phyloP scores from a whole-genome alignment of 108 stramenopile species.

The Mediolabrus comicus region DNA sequence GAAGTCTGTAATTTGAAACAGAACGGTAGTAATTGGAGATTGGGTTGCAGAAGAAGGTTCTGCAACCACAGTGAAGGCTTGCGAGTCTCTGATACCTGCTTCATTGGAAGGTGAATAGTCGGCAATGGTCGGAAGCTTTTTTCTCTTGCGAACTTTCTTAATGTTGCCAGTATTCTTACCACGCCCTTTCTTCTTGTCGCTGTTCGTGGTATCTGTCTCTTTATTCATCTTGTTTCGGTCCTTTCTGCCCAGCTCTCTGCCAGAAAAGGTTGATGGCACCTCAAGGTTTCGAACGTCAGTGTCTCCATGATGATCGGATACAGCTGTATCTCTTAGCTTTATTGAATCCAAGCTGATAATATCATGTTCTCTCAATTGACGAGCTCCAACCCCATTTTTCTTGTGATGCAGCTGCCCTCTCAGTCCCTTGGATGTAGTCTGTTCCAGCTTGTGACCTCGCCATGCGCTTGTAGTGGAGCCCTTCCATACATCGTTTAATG shows the following conservation, averaged over 20 bases:
- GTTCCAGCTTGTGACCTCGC: background rate
- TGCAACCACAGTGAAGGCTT: conserved; percentile 7
- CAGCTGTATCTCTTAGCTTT: background rate
- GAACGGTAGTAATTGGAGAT: conserved; percentile 1
- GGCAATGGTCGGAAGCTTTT: conserved; percentile 2
- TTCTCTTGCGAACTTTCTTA: conserved; percentile 1
- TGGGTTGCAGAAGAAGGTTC: conserved; percentile 6
- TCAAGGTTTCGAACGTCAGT: background rate
- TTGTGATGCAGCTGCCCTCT: background rate
- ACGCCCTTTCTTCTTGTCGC: background rate
- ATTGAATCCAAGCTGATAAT: conserved; percentile 2
- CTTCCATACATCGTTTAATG: background rate
- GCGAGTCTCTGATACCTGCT: background rate
- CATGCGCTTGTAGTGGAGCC: background rate
- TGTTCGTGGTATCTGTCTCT: conserved; percentile 7
- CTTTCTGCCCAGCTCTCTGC: background rate
- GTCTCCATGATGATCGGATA: background rate
- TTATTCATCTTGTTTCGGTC: conserved; percentile 1
- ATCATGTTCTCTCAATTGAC: background rate
- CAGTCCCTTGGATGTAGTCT: background rate
- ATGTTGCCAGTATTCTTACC: background rate
- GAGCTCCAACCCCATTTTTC: background rate
- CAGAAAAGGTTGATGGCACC: background rate
- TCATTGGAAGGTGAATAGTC: background rate
- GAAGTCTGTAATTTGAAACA: conserved; percentile 16